Base-by-base conservation (phyloP, 106 monocot genomes). In the Triglochin maritima region DNA sequence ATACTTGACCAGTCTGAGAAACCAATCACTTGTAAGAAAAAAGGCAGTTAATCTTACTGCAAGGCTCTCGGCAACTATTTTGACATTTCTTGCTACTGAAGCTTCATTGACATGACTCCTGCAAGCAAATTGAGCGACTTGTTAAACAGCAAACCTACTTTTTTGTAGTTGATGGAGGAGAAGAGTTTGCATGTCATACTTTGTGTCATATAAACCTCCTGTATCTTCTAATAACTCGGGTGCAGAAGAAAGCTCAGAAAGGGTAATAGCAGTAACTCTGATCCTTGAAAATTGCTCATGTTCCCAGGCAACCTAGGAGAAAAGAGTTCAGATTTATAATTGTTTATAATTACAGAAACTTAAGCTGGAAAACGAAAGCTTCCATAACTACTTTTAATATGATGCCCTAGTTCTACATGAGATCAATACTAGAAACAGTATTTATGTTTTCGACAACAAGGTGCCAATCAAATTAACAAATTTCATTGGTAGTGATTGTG, bases 261-360 rank as follows among this genome's bases (percentile, higher is more conserved):
- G 84, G 62, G 92, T 98, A 14, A 81, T 61, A 68, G 98, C 98
- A 60, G 98, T 98, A 56, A 98, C 84, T 76, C 92, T 89, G 46
- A 84, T 65, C 62, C 91, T 88, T 52, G 98, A 98, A 79, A 98
- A 98, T 58, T 98, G 98, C 49, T 98, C 98, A 66, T 98, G 98
- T 68, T 92, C 98, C 98, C 98, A 98, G 57, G 92, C 81, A 48
- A 98, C 98, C 98, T 98, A 72, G 50, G 6, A 49, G 64, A 51
- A 59, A 72, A 48, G 15, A 63, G 45, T 63, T 72, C 50, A 12
- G 66, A 78, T 17, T 46, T 13, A 9, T 17, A 14, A 59, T 8
- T 41, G 3, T 4, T 6, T 41, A 17, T 13, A 59, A 2, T 6
- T 41, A 16, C 29, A 16, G 3, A 17, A 59, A 13, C 11, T 11